Evolutionary conservation across 176 grass and related monocot species (phyloP), one percentile per base, ranked within the genome.

Genomic region (Aegilops umbellulata): DNA sequence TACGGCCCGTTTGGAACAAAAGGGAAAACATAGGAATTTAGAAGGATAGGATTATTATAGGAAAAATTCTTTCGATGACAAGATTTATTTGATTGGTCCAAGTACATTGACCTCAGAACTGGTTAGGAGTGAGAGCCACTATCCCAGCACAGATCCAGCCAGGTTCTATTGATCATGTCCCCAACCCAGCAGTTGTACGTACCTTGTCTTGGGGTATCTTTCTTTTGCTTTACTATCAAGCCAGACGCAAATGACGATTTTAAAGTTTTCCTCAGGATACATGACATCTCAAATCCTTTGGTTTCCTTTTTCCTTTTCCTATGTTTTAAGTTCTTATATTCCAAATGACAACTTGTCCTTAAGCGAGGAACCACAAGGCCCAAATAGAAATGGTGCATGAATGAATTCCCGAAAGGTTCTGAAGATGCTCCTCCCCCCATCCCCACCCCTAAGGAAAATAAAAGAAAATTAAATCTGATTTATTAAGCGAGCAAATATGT

Each of bases 391-490:
- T 46, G 25, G 27, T 46, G 51, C 26, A 61, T 85, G 46, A 81
- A 16, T 89, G 53, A 57, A 57, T 19, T 85, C 4, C 44, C 46
- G 60, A 81, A 76, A 85, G 44, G 22, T 76, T 80, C 24, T 23
- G 77, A 85, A 60, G 61, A 81, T 74, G 39, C 65, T 55, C 23
- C 42, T 22, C 6, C 55, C 14, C 55, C 20, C 20, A 58, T 22
- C 55, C 55, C 55, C 55, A 20, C 7, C 17, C 6, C 55, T 58
- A 58, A 58, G 20, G 7, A 58, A 58, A 58, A 58, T 58, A 57
- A 22, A 57, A 57, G 8, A 29, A 53, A 65, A 75, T 46, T 23
- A 60, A 63, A 85, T 10, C 35, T 1, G 17, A 5, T 22, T 35
- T 83, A 73, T 25, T 67, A 38, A 26, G 53, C 32, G 49, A 69